Evolutionary conservation across 768 basidiomycete species (phyloP).

Genomic region (Podaxis rugospora): DNA sequence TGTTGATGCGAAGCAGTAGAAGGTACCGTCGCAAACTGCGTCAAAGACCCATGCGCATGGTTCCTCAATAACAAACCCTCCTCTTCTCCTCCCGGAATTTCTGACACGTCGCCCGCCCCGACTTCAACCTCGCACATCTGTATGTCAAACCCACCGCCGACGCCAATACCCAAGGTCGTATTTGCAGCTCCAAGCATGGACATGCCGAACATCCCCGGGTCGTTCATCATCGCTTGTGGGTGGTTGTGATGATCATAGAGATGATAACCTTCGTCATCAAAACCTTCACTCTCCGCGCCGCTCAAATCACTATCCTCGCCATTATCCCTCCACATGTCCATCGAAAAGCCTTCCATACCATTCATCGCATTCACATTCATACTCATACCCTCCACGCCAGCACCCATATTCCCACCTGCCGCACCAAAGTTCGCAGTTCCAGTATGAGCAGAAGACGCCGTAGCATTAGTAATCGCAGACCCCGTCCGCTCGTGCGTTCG

Average conservation of each 20-base stretch:
- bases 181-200: slow-evolving; percentile 2
- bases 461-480: slow-evolving; percentile 21
- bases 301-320: slow-evolving; percentile 13
- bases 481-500: slow-evolving; percentile 65
- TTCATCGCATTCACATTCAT: slow-evolving; percentile 13
- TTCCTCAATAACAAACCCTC: slow-evolving; percentile 39
- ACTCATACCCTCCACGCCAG: slow-evolving; percentile 8
- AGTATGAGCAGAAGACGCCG: slow-evolving; percentile 16
- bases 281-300: slow-evolving; percentile 21
- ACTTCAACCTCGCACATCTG: slow-evolving; percentile 61
- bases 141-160: slow-evolving; percentile 35
- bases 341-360: slow-evolving; percentile 14
- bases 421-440: slow-evolving; percentile 19
- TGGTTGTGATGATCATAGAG: slow-evolving; percentile 14
- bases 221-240: slow-evolving; percentile 12
- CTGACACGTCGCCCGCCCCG: slow-evolving; percentile 43
- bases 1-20: slow-evolving; percentile 9
- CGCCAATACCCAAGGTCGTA: slow-evolving; percentile 17
- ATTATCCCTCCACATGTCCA: slow-evolving; percentile 13
- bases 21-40: slow-evolving; percentile 4
- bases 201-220: slow-evolving; percentile 24
- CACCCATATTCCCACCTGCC: slow-evolving; percentile 12
- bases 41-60: slow-evolving; percentile 3
- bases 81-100: slow-evolving; percentile 55
- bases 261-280: slow-evolving; percentile 20